Base-by-base conservation (phyloP, 2,329 filamentous ascomycete species). In the Dothistroma septosporum region DNA sequence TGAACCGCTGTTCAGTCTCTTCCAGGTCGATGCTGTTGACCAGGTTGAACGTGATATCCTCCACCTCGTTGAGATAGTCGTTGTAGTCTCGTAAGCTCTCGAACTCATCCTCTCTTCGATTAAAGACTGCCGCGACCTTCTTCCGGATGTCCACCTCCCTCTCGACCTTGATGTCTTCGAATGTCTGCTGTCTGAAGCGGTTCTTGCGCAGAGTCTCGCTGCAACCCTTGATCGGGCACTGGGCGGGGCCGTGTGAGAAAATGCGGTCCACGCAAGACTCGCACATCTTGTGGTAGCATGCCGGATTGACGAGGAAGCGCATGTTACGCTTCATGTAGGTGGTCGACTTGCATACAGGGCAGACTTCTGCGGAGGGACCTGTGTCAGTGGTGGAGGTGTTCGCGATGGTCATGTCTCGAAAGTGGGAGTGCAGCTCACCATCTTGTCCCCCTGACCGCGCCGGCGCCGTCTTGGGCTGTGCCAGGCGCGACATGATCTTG, bases 201-300 rank as follows among this genome's bases (percentile, higher is more conserved):
- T 87, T 85, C 71, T 92, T 90, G 1, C 94, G 88, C 6, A 99
- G 82, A 0, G 92, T 97, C 75, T 90, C 88, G 73, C 87, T 85
- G 78, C 94, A 99, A 46, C 89, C 90, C 0, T 91, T 90, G 61
- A 97, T 91, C 0, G 94, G 94, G 73, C 95, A 99, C 63, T 92
- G 90, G 59, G 92, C 91, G 0, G 94, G 94, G 0, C 94, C 94
- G 58, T 91, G 87, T 37, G 89, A 89, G 82, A 97, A 99, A 70
- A 97, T 90, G 59, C 93, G 89, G 76, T 93, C 90, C 47, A 97
- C 92, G 79, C 94, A 99, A 60, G 90, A 92, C 75, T 91, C 89
- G 81, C 94, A 99, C 91, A 99, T 97, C 68, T 91, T 91, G 82
- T 99, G 94, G 81, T 99, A 99, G 84, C 94, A 99, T 81, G 96